Evolutionary conservation across 1,139 yeast species (phyloP), one percentile per base, ranked within the genome.

Genomic region (Williopsis jadinii): DNA sequence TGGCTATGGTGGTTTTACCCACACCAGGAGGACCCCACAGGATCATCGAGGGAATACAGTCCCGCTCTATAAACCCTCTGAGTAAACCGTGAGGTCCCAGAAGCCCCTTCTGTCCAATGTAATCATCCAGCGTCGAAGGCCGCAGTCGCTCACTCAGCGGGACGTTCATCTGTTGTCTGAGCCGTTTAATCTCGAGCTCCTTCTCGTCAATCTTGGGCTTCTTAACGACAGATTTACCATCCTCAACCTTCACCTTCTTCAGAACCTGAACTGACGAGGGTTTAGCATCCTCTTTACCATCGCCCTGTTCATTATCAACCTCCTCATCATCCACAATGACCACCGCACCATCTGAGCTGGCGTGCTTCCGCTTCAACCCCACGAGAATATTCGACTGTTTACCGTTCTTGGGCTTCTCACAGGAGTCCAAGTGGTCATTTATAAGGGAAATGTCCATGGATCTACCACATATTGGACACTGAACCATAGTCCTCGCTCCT

Each of bases 21-120:
- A 84, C 92, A 0, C 97, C 97, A 1, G 97, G 95, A 1, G 85
- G 85, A 0, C 99, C 99, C 97, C 97, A 92, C 11, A 92, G 66
- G 8, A 92, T 78, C 67, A 92, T 75, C 0, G 97, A 88, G 0
- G 97, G 97, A 2, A 79, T 75, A 49, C 63, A 66, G 35, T 78
- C 83, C 24, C 58, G 57, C 28, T 71, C 70, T 2, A 92, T 75
- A 42, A 86, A 80, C 37, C 82, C 80, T 35, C 85, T 68, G 12
- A 94, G 62, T 0, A 87, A 63, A 0, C 97, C 97, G 9, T 36
- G 13, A 8, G 72, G 69, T 0, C 95, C 95, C 2, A 92, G 76
- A 12, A 92, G 63, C 59, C 86, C 90, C 41, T 77, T 76, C 60
- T 92, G 97, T 0, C 99, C 99, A 38, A 81, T 75, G 53, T 84